Evolutionary conservation across 768 basidiomycete species (phyloP).

Genomic region (Hygrophorus russula): DNA sequence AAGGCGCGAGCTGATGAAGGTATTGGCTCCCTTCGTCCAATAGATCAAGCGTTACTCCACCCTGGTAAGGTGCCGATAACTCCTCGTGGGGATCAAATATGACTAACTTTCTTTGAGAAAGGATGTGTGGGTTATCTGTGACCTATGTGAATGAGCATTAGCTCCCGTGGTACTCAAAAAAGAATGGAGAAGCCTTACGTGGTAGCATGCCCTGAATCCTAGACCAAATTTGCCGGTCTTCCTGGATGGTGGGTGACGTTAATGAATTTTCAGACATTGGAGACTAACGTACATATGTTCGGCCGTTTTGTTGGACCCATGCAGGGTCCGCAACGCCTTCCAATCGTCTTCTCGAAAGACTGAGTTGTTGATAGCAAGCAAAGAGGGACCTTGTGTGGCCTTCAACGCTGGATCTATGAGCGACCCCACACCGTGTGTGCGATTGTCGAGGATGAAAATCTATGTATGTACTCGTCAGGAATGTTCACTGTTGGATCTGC

Average conservation of each 20-base stretch:
- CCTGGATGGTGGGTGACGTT: conserved; percentile 13
- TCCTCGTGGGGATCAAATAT: conserved; percentile 32
- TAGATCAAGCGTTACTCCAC: conserved; percentile 22
- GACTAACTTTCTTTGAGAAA: conserved; percentile 27
- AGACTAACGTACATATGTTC: conserved; percentile 25
- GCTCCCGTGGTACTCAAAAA: background rate
- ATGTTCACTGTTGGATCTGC: background rate
- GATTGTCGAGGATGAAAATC: conserved; percentile 31
- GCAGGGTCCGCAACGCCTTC: conserved; percentile 29
- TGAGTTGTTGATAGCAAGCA: conserved; percentile 36
- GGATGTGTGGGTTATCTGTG: conserved; percentile 38
- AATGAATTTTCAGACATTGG: conserved; percentile 1
- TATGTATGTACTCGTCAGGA: conserved; percentile 10
- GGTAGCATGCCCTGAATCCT: conserved; percentile 40
- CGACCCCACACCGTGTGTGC: conserved; percentile 15
- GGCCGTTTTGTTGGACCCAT: conserved; percentile 32
- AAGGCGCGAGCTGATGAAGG: conserved; percentile 22
- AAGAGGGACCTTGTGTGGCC: conserved; percentile 29
- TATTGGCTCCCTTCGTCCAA: conserved; percentile 11
- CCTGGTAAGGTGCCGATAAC: conserved; percentile 13
- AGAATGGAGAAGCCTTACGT: conserved; percentile 18
- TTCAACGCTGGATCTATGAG: conserved; percentile 19
- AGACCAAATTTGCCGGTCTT: conserved; percentile 47
- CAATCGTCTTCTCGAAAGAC: conserved; percentile 31
- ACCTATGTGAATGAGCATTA: conserved; percentile 17